Base-by-base conservation (phyloP, 2,329 filamentous ascomycete genomes). In the Colletotrichum sp. region DNA sequence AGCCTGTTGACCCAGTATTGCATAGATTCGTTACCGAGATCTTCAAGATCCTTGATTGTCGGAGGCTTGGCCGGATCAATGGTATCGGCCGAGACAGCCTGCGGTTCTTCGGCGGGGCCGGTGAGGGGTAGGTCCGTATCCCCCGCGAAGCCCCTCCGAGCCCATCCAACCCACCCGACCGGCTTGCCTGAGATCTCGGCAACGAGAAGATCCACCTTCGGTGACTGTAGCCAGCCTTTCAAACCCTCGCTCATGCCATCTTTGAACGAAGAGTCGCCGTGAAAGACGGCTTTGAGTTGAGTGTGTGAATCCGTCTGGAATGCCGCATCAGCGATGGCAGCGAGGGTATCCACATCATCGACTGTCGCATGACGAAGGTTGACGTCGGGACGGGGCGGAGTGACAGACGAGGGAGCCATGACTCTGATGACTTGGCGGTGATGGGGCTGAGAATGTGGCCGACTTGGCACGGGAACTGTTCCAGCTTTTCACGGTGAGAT, bases 111-210 rank as follows among this genome's bases (percentile, higher is more conserved):
- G 1, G 44, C 12, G 4, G 65, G 66, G n/a, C 24, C 79, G 15
- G 81, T 80, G 6, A 71, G 66, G 12, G 78, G 68, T 8, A 81
- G 80, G 62, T 80, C 83, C 16, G 13, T 9, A 13, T 76, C 75
- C 3, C 80, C 64, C 3, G 78, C 76, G 44, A 85, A 77, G 24
- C 80, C 81, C 6, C 76, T 77, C 16, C 83, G 80, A 10, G 79
- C 81, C 84, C 84, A 87, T 32, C 81, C 81, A 9, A 80, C 79
- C 80, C 81, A 85, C 6, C 84, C 85, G 16, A 83, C 67, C 32
- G 83, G 79, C 5, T 78, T 72, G 2, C 81, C 82, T 2, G 79
- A 80, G 62, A 68, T 85, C 12, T 82, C 80, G 7, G 82, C 84
- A 76, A 85, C 85, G 60, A 84, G 77, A 13, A 83, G 62, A 24